Evolutionary conservation across 495 filamentous ascomycete genomes (phyloP).

Genomic region (Hypoxylon crocopeplum): DNA sequence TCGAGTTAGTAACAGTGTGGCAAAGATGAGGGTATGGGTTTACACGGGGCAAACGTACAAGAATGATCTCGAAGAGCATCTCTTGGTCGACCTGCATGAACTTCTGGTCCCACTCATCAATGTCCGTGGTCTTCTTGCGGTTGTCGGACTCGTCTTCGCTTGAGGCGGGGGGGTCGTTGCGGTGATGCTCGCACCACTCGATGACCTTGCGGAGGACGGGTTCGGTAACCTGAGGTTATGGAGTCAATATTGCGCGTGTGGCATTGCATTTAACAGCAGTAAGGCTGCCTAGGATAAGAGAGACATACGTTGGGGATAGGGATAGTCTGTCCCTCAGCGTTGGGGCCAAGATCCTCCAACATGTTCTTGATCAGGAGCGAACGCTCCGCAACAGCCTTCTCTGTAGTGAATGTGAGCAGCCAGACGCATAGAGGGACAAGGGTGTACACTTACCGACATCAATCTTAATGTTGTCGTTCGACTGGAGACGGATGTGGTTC

Average conservation of each 20-base stretch:
- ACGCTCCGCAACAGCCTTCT: conserved; percentile 85
- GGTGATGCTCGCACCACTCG: conserved; percentile 97
- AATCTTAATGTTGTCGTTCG: conserved; percentile 39
- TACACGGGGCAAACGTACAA: conserved; percentile 67
- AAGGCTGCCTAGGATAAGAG: conserved; percentile 2
- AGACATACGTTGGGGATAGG: conserved; percentile 86
- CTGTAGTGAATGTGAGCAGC: conserved; percentile 51
- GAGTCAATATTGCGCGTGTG: not conserved
- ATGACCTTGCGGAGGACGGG: conserved; percentile 92
- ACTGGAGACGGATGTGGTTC: conserved; percentile 24
- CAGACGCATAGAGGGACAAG: not conserved
- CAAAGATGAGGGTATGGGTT: not conserved
- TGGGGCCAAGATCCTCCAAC: conserved; percentile 87
- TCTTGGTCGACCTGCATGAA: conserved; percentile 99
- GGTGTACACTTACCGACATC: conserved; percentile 40
- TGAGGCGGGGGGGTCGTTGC: conserved; percentile 76
- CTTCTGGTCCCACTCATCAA: conserved; percentile 99
- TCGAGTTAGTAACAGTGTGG: conserved; percentile 11
- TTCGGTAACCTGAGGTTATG: conserved; percentile 77
- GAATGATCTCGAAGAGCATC: conserved; percentile 99
- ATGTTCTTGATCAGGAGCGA: conserved; percentile 97
- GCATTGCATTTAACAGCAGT: conserved; percentile 6
- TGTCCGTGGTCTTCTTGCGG: conserved; percentile 97
- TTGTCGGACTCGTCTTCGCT: conserved; percentile 90
- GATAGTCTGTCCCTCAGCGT: conserved; percentile 67